A percentile compares a stretch with the other conserved stretches of the same genome.
Evolutionary conservation across 129 eudicot genomes (phyloP).

Genomic region (Flaveria ramosissima): DNA sequence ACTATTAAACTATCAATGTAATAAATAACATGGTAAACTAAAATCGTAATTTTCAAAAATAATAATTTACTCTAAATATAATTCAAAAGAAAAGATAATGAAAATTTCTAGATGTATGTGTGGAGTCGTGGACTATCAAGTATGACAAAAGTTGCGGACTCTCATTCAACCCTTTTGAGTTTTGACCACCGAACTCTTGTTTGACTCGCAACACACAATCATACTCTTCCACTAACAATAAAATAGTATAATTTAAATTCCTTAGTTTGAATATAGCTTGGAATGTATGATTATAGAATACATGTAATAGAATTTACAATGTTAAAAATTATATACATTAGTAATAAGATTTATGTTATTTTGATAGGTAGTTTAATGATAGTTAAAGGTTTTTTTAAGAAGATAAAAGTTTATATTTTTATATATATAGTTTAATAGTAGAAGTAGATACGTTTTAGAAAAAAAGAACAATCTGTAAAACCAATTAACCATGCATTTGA

Average conservation of each 20-base stretch:
- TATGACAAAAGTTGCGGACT: neutral
- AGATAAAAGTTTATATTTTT: too few relatives aligned
- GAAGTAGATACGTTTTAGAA: too few relatives aligned
- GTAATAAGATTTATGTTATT: neutral
- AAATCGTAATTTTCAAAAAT: too few relatives aligned
- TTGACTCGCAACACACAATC: constrained; percentile 32
- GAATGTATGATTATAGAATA: too few relatives aligned
- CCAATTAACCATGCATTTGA: too few relatives aligned
- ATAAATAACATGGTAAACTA: too few relatives aligned
- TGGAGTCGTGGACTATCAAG: constrained; percentile 19
- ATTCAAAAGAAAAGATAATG: neutral
- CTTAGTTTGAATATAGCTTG: neutral
- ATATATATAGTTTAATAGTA: too few relatives aligned
- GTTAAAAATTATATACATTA: neutral
- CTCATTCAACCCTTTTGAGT: constrained; percentile 26
- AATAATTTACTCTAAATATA: too few relatives aligned
- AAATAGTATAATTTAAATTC: neutral
- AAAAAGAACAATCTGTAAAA: too few relatives aligned
- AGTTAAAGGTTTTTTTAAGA: too few relatives aligned
- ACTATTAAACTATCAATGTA: too few relatives aligned
- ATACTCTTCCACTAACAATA: constrained; percentile 14
- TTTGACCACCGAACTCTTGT: constrained; percentile 36
- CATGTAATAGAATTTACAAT: neutral
- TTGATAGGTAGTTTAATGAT: too few relatives aligned
- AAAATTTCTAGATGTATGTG: neutral